Evolutionary conservation across 495 filamentous ascomycete genomes (phyloP).

Genomic region (Clavariopsis aquatica): DNA sequence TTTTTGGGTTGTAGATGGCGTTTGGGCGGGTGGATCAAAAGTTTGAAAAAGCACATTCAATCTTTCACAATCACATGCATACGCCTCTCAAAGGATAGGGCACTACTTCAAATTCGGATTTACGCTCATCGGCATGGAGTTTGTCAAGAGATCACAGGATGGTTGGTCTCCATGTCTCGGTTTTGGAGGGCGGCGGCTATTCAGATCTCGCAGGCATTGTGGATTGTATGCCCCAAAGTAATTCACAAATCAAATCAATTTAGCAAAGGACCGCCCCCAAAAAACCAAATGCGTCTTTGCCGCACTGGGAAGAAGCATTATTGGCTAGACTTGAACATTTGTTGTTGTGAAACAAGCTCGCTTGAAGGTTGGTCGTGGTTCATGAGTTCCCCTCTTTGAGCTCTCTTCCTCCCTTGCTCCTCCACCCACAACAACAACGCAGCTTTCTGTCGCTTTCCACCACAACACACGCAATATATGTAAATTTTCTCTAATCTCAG

Average conservation of each 20-base stretch:
- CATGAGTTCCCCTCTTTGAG: slow-evolving; percentile 1
- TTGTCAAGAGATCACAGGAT: not conserved
- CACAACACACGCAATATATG: slow-evolving; percentile 1
- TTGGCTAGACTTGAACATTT: slow-evolving; percentile 4
- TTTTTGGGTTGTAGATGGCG: slow-evolving; percentile 1
- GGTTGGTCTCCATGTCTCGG: slow-evolving; percentile 11
- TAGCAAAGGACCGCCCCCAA: not conserved
- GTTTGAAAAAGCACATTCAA: slow-evolving; percentile 8
- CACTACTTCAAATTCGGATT: not conserved
- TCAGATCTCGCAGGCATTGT: slow-evolving; percentile 2
- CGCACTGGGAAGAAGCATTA: not conserved
- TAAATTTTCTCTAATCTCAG: not conserved
- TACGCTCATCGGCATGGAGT: not conserved
- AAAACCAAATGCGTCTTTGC: not conserved
- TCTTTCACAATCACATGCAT: not conserved
- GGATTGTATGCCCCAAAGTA: not conserved
- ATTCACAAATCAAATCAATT: not conserved
- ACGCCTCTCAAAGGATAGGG: not conserved
- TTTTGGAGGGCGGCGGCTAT: slow-evolving; percentile 17
- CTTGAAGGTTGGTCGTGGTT: slow-evolving; percentile 2
- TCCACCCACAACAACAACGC: slow-evolving; percentile 11
- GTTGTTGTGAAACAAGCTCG: slow-evolving; percentile 16
- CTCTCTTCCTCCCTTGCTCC: slow-evolving; percentile 1
- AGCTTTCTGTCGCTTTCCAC: slow-evolving; percentile 16
- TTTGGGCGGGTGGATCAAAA: slow-evolving; percentile 13